Conservation (phyloP, 176 grass and related monocot species). For the Carex kokanica region DNA sequence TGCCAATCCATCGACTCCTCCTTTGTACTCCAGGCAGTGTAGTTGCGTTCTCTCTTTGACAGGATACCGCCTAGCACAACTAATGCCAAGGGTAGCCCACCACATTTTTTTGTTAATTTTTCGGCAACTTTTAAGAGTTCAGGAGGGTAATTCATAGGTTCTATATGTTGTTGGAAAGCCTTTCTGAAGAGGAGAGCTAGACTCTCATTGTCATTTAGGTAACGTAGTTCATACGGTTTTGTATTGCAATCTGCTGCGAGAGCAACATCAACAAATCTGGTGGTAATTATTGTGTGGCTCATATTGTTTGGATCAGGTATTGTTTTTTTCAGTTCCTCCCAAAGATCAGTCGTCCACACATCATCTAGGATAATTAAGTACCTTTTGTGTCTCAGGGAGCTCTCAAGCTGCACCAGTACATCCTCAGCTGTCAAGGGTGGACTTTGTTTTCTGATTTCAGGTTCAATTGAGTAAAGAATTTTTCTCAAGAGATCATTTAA, state of each 20-base stretch:
- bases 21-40: not conserved
- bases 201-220: not conserved
- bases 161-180: not conserved
- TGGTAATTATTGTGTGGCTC: not conserved
- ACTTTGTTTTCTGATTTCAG: not conserved
- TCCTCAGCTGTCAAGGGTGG: too few species aligned
- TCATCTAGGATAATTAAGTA: conserved; percentile 3
- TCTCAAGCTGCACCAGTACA: too few species aligned
- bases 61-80: not conserved
- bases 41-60: not conserved
- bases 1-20: too few species aligned
- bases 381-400: too few species aligned
- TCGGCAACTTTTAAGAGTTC: not conserved
- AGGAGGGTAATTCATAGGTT: not conserved
- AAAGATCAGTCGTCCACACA: not conserved
- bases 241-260: not conserved
- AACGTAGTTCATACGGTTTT: not conserved
- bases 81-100: not conserved
- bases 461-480: not conserved
- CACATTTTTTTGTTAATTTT: not conserved
- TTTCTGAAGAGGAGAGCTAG: conserved; percentile 6
- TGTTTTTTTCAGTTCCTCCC: not conserved
- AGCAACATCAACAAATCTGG: not conserved
- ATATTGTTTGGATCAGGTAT: not conserved
- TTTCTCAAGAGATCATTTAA: too few species aligned